phyloP scores from a whole-genome alignment of 768 basidiomycete genomes.

The Favolaschia claudopus region DNA sequence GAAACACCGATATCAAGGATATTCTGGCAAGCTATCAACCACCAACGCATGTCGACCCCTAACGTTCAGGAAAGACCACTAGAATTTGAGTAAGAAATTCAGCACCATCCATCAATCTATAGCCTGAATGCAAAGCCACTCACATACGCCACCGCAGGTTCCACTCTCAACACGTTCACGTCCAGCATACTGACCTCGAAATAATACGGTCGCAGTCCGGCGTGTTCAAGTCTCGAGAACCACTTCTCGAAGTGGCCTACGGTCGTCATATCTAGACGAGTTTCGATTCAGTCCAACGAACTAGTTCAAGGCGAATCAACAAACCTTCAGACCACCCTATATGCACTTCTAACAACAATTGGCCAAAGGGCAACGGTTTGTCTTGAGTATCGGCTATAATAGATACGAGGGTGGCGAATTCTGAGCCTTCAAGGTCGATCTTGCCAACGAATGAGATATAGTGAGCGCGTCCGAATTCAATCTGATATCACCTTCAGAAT shows the following conservation, averaged over 20 bases:
- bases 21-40: too few species aligned
- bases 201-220: too few species aligned
- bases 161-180: too few species aligned
- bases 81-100: too few species aligned
- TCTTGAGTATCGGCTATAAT: slow-evolving; percentile 47
- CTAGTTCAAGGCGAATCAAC: neutral
- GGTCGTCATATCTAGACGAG: slow-evolving; percentile 18
- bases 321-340: slow-evolving; percentile 20
- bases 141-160: too few species aligned
- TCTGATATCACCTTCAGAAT: slow-evolving; percentile 7
- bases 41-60: too few species aligned
- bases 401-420: slow-evolving; percentile 51
- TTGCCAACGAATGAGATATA: neutral
- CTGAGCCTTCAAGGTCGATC: slow-evolving; percentile 57
- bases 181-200: too few species aligned
- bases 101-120: too few species aligned
- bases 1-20: too few species aligned
- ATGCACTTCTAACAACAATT: slow-evolving; percentile 35
- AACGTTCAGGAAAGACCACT: too few species aligned
- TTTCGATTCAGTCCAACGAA: neutral
- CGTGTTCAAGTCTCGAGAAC: too few species aligned
- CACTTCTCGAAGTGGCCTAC: slow-evolving; percentile 19
- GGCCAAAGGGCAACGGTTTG: slow-evolving; percentile 53
- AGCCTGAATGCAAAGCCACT: too few species aligned
- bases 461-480: neutral